Conservation (phyloP, 306 rosid genomes). For the Sophora flavescens region DNA sequence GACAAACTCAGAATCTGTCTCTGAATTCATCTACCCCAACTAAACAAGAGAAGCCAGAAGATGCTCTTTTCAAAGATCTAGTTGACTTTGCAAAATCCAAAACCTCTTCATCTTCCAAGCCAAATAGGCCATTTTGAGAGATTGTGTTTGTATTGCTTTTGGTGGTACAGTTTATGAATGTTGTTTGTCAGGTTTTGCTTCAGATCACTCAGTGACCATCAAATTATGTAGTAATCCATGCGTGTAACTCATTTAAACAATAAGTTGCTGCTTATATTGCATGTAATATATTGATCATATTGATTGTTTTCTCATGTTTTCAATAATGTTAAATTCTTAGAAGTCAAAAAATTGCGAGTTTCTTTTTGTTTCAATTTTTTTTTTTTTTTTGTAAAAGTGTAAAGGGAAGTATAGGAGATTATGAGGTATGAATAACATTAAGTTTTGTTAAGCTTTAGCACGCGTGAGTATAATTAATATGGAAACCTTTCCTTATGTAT, state of each 20-base stretch:
- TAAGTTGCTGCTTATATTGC: constrained; percentile 44
- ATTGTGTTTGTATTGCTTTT: constrained; percentile 19
- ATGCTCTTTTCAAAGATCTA: constrained; percentile 75
- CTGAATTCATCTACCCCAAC: constrained; percentile 57
- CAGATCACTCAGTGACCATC: constrained; percentile 33
- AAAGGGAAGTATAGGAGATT: no score
- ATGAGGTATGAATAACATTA: no score
- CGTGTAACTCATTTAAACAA: constrained; percentile 44
- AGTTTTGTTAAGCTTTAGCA: no score
- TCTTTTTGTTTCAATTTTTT: no score
- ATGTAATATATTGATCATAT: constrained; percentile 51
- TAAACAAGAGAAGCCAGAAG: constrained; percentile 69
- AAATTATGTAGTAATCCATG: constrained; percentile 18
- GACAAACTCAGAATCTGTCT: constrained; percentile 63
- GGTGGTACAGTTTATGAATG: constrained; percentile 49
- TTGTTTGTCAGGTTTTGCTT: constrained; percentile 38
- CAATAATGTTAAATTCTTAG: neutral
- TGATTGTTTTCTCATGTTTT: constrained; percentile 16
- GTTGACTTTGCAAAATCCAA: constrained; percentile 79
- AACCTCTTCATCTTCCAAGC: constrained; percentile 66
- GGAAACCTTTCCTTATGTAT: neutral
- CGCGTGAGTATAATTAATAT: no score
- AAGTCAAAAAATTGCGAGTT: no score
- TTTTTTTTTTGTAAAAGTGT: no score
- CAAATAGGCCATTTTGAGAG: constrained; percentile 62